Base-by-base conservation (phyloP, 1,284 basidiomycete species). In the Trichosporon faecale region DNA sequence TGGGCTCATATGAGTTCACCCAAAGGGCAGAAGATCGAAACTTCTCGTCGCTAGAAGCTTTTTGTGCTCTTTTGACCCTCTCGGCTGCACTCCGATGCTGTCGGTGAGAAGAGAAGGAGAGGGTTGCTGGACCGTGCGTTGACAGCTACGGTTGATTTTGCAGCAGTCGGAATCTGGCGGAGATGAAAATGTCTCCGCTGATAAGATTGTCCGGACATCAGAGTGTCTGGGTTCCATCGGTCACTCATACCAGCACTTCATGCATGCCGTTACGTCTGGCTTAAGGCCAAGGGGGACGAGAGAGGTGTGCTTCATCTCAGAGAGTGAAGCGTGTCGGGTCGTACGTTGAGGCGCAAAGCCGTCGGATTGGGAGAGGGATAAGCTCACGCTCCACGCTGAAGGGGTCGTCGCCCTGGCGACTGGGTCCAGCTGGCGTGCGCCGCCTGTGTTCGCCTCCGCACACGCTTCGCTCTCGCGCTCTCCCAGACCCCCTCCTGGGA, bases 1-100 rank as follows among this genome's bases (percentile, higher is more conserved):
- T 61, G 57, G 57, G 57, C 57, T 61, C 57, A 61, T 61, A 61
- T 29, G 57, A 61, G 57, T n/a, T n/a, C 27, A 61, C 57, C 57
- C 57, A 61, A 61, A 61, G 57, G 57, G 57, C 57, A 61, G 57
- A 61, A 61, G 57, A 61, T 61, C 57, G 57, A 61, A 61, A 61
- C 57, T 61, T 61, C 57, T 61, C 57, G 57, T 61, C 57, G 57
- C 57, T 61, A 61, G 27, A 14, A 61, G 6, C 57, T 61, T 61
- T 61, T 61, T 61, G 57, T 27, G 3, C 55, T 27, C 55, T 3
- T 1, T 60, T 14, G 11, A 12, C 12, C 35, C 11, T 57, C 23
- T 9, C 2, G 8, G n/a, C 49, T 12, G 27, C 7, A 18, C 55
- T 31, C 25, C 29, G 49, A 27, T 31, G 27, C 27, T 3, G 8